Conservation (phyloP, 305 asterid species). For the Fraxinus floribunda region DNA sequence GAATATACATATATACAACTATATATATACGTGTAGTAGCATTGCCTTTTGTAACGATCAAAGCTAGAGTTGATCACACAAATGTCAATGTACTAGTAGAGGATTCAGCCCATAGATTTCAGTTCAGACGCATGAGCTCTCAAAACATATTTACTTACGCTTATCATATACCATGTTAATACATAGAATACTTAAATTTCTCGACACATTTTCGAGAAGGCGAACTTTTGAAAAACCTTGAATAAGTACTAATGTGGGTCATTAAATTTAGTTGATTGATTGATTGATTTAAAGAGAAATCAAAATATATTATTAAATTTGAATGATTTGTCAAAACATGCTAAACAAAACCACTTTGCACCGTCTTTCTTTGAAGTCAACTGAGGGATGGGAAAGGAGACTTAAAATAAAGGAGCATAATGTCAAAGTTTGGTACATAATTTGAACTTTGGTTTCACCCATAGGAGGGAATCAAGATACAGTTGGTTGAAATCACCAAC, state of each 20-base stretch:
- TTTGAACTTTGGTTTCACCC: constrained; percentile 25
- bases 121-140: background rate
- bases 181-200: background rate
- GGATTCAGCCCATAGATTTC: background rate
- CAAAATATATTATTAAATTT: background rate
- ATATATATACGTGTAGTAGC: background rate
- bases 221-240: background rate
- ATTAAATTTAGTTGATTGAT: background rate
- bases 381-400: constrained; percentile 13
- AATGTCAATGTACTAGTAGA: background rate
- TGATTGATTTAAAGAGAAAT: background rate
- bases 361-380: constrained; percentile 24
- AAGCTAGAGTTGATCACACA: background rate
- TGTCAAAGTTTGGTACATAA: constrained; percentile 44
- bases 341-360: background rate
- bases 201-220: background rate
- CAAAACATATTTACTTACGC: background rate
- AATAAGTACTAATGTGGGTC: background rate
- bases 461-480: constrained; percentile 11
- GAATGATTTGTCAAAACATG: background rate
- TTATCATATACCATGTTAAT: background rate
- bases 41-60: background rate
- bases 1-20: background rate
- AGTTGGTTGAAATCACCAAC: constrained; percentile 35
- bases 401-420: constrained; percentile 8